Evolutionary conservation across 495 filamentous ascomycete species (phyloP).

Genomic region (Hypoxylon perforatum): DNA sequence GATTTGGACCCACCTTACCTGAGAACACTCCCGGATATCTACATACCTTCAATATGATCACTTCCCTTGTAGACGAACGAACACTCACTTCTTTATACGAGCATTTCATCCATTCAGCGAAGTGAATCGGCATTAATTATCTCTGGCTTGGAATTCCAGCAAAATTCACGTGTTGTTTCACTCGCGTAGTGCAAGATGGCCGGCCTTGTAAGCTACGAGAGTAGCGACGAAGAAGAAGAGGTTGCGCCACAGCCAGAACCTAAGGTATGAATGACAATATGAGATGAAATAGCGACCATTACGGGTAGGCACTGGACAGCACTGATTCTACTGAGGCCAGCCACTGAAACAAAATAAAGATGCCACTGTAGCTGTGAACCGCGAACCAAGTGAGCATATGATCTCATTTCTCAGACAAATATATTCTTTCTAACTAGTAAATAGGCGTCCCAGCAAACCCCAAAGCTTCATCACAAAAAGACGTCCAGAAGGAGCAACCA

Average conservation of each 20-base stretch:
- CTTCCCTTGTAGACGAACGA: neutral
- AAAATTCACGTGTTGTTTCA: too few species aligned
- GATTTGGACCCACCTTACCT: neutral
- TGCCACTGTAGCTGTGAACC: constrained; percentile 17
- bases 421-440: constrained; percentile 16
- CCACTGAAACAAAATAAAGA: constrained; percentile 42
- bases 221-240: constrained; percentile 80
- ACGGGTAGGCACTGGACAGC: constrained; percentile 44
- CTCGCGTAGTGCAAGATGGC: constrained; percentile 60
- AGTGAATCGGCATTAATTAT: too few species aligned
- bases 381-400: constrained; percentile 25
- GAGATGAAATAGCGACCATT: constrained; percentile 14
- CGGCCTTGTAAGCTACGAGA: constrained; percentile 76
- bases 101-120: neutral
- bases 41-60: constrained; percentile 2
- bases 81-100: neutral
- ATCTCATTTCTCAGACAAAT: constrained; percentile 28
- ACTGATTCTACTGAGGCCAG: constrained; percentile 49
- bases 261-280: constrained; percentile 49
- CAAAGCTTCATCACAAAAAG: constrained; percentile 21
- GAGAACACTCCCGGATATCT: neutral
- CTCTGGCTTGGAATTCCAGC: too few species aligned
- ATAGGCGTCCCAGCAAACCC: constrained; percentile 27
- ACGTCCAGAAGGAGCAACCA: constrained; percentile 26
- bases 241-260: constrained; percentile 39